A percentile compares a stretch with the other conserved stretches of the same genome.
Conservation (phyloP, 2,329 filamentous ascomycete genomes). For the Paecilomyces dactylethromorphus region DNA sequence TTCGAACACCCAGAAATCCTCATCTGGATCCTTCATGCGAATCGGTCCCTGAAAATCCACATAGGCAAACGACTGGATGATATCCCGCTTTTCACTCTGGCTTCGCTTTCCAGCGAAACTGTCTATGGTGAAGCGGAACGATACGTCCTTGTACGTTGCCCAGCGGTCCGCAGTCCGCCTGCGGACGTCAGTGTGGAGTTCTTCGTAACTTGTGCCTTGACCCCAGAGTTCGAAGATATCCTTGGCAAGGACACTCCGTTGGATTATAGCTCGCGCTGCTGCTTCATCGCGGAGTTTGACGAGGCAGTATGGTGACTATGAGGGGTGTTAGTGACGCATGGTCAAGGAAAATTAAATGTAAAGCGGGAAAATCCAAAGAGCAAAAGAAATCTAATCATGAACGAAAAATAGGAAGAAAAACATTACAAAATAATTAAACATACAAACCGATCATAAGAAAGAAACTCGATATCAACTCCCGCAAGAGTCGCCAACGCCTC, state of each 20-base stretch:
- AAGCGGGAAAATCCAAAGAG: conserved; percentile 2
- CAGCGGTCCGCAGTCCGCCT: conserved; percentile 57
- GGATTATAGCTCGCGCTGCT: conserved; percentile 61
- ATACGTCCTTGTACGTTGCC: conserved; percentile 54
- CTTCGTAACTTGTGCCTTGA: conserved; percentile 57
- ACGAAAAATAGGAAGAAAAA: conserved; percentile 1
- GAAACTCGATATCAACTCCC: conserved; percentile 60
- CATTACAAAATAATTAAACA: conserved; percentile 22
- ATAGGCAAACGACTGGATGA: conserved; percentile 79
- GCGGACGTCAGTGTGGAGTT: conserved; percentile 62
- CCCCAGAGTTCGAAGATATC: conserved; percentile 90
- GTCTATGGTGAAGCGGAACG: conserved; percentile 83
- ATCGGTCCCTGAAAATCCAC: conserved; percentile 74
- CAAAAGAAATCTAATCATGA: neutral
- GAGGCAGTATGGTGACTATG: conserved; percentile 81
- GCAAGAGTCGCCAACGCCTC: conserved; percentile 68
- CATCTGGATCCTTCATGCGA: conserved; percentile 64
- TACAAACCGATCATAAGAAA: conserved; percentile 71
- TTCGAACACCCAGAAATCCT: conserved; percentile 76
- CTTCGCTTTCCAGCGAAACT: conserved; percentile 70
- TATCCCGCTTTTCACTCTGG: conserved; percentile 55
- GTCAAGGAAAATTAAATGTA: conserved; percentile 6
- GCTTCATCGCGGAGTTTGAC: conserved; percentile 60
- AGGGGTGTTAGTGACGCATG: conserved; percentile 6
- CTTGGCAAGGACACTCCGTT: conserved; percentile 73